Evolutionary conservation across 495 filamentous ascomycete genomes (phyloP), one percentile per base, ranked within the genome.

Genomic region (Xylaria cubensis): DNA sequence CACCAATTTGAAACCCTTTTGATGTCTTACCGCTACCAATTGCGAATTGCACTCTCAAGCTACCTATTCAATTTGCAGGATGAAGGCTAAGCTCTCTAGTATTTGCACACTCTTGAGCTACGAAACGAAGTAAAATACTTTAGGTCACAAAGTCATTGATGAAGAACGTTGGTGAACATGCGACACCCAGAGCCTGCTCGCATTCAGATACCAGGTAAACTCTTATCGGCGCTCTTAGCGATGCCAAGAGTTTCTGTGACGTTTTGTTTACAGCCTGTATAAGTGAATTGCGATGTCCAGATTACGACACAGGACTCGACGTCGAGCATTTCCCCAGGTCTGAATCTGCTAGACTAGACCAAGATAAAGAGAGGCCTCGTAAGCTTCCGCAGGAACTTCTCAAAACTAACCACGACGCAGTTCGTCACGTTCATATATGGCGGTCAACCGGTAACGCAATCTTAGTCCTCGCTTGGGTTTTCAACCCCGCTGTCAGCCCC

Each of bases 1-100:
- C 66, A 50, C 70, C 72, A 67, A 73, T 67, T 70, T 59, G 73
- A 75, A 74, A 79, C 75, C 63, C 61, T 65, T 36, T 48, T 34
- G 42, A 51, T 65, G 73, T 75, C 72, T 71, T 73, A 71, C 56
- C 73, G 62, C 68, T 67, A 26, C 36, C 13, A 17, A 67, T 53
- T 7, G 64, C 46, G n/a, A 29, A 48, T 59, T 36, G 32, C 17
- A 34, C 50, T 39, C 39, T 39, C 39, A 19, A 9, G 39, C 53
- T 61, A 61, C 32, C 26, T 61, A 61, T 42, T 58, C 51, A 68
- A 58, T 56, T 58, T 4, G 51, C 26, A 32, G 7, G 7, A 67
- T 29, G 5, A 56, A 41, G 56, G 19, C n/a, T 36, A 55, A 1
- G 2, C 36, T 50, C 41, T 67, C 39, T 12, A n/a, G 65, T 44